Percentiles rank a stretch among this genome's conserved stretches.
These are phyloP conservation scores for Tephrocybe sp. DNA, from an alignment of 768 basidiomycete species.

Conservation along the genomic window DNA sequence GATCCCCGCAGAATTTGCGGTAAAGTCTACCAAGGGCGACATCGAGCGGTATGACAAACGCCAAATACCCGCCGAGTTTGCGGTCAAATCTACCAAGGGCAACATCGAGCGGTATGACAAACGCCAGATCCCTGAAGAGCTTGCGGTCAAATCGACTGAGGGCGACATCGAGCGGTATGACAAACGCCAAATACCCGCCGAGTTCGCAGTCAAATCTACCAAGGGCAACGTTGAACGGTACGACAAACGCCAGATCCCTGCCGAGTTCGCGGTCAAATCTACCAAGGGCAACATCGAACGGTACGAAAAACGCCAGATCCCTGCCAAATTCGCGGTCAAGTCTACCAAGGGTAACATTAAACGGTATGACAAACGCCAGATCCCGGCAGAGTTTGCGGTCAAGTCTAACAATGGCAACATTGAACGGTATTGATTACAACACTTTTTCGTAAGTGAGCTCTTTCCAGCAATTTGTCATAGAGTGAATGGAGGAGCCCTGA, in stretches of 20 bases:
- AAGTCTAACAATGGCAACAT: constrained; percentile 22
- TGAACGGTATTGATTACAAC: constrained; percentile 16
- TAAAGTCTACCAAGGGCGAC: constrained; percentile 20
- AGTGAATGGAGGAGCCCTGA: too few species aligned
- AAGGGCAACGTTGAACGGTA: constrained; percentile 19
- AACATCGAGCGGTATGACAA: constrained; percentile 16
- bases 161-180: constrained; percentile 29
- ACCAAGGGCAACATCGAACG: constrained; percentile 21
- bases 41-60: constrained; percentile 18
- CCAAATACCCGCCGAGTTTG: constrained; percentile 21
- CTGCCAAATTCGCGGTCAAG: constrained; percentile 27
- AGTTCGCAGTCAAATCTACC: constrained; percentile 17
- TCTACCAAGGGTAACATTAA: constrained; percentile 16
- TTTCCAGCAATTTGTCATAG: too few species aligned
- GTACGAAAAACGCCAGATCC: constrained; percentile 24
- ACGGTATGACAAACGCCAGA: constrained; percentile 19
- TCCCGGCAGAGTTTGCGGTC: constrained; percentile 22
- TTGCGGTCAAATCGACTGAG: constrained; percentile 28
- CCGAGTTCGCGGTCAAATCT: constrained; percentile 20
- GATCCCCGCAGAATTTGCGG: constrained; percentile 25
- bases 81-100: constrained; percentile 22
- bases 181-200: constrained; percentile 17
- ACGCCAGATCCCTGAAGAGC: constrained; percentile 21
- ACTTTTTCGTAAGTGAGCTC: constrained; percentile 8
- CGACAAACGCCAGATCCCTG: constrained; percentile 26